Evolutionary conservation across 306 rosid species (phyloP), one percentile per base, ranked within the genome.

Genomic region (Trifolium dubium): DNA sequence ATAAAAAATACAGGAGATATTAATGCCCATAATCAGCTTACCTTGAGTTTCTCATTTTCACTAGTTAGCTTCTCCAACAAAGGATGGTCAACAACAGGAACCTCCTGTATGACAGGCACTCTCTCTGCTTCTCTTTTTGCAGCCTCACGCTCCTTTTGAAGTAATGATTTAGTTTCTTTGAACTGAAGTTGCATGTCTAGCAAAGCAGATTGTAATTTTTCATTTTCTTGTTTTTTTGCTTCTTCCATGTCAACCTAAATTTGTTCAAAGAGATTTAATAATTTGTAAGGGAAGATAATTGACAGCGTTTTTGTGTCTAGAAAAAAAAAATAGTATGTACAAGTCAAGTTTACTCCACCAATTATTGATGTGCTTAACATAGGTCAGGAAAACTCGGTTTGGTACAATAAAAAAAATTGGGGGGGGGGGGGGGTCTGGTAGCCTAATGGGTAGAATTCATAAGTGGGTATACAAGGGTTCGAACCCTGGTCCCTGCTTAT

Each of bases 21-120:
- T 55, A 64, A 69, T 60, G 66, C 60, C 74, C 73, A 78, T 34
- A 70, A 66, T 67, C 74, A 71, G 59, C 82, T 76, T 74, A 95
- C 99, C 99, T 92, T 95, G 75, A 95, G 99, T 74, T 90, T 90
- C 82, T 95, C 97, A 77, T 95, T 95, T 90, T 95, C 99, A 74
- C 76, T 77, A 31, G 86, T 79, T 64, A 95, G 92, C 83, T 89
- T 90, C 83, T 87, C 96, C 77, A 92, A 11, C 88, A 85, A 75
- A 76, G 81, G 86, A 83, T 87, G 71, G 83, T 95, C 99, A 76
- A 95, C 81, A 86, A 92, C 98, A 43, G 98, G 96, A 90, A 95
- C 86, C 89, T 95, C 97, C 73, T 95, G 96, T 80, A 95, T 80
- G 50, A 89, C 69, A 41, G 98, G 97, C 17, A 58, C 85, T 71